phyloP scores from a whole-genome alignment of 2,329 filamentous ascomycete genomes.

The Achaetomium macrosporum region DNA sequence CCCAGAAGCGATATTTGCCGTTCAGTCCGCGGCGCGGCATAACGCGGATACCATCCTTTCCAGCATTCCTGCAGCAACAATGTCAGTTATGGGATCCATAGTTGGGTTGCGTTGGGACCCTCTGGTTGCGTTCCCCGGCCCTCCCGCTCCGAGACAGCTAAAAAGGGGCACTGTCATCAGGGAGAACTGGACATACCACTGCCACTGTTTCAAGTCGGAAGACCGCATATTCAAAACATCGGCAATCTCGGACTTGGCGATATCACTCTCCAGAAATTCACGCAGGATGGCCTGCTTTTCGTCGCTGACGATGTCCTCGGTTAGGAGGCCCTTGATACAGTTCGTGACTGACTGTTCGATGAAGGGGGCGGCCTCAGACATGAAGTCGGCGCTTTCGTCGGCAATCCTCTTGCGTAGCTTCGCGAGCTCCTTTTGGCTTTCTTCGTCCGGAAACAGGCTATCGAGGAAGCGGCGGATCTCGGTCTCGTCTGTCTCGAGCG shows the following conservation, averaged over 20 bases:
- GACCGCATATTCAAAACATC: conserved; percentile 40
- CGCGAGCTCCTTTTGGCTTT: conserved; percentile 22
- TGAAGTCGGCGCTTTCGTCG: conserved; percentile 17
- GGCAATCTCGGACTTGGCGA: conserved; percentile 37
- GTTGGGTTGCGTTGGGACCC: too few species aligned
- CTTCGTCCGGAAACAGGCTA: conserved; percentile 28
- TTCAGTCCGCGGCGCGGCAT: conserved; percentile 38
- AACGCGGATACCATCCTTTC: conserved; percentile 36
- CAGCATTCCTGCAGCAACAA: too few species aligned
- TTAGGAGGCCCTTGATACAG: conserved; percentile 35
- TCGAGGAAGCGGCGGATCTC: conserved; percentile 30
- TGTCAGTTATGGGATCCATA: too few species aligned
- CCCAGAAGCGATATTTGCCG: conserved; percentile 41
- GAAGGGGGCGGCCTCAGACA: conserved; percentile 29
- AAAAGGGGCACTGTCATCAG: too few species aligned
- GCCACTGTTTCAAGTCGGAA: conserved; percentile 36
- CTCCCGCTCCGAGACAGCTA: too few species aligned
- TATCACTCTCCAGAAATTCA: conserved; percentile 34
- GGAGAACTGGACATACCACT: too few species aligned
- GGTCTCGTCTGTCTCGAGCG: conserved; percentile 29
- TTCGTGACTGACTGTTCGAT: conserved; percentile 26
- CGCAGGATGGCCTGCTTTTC: conserved; percentile 36
- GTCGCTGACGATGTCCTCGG: conserved; percentile 37
- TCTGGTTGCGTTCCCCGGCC: too few species aligned
- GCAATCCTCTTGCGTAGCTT: conserved; percentile 19